Evolutionary conservation across 768 basidiomycete genomes (phyloP).

Genomic region (Boletellus emodensis): DNA sequence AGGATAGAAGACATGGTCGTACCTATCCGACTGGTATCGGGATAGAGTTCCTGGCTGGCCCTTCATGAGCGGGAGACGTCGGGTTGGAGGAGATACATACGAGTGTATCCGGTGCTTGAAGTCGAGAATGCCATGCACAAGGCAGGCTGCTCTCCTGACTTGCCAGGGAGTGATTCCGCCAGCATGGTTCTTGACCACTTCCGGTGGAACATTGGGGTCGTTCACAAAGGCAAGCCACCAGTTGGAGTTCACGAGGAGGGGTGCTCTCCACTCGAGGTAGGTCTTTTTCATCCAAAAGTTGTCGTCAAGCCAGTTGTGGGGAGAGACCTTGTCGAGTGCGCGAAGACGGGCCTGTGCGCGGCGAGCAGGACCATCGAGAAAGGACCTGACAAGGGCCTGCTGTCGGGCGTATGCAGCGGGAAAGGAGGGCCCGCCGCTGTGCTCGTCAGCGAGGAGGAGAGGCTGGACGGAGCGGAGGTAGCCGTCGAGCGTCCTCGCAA

Average conservation of each 20-base stretch:
- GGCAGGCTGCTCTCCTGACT: slow-evolving; percentile 78
- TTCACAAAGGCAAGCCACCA: slow-evolving; percentile 92
- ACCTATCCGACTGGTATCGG: slow-evolving; percentile 73
- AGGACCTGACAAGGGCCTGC: slow-evolving; percentile 17
- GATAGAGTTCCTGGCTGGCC: slow-evolving; percentile 61
- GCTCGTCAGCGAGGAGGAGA: slow-evolving; percentile 71
- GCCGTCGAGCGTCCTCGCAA: slow-evolving; percentile 67
- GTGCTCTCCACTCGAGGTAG: slow-evolving; percentile 84
- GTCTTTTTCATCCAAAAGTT: slow-evolving; percentile 87
- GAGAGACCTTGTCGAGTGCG: slow-evolving; percentile 81
- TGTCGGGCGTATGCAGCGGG: slow-evolving; percentile 20
- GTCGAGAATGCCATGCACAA: slow-evolving; percentile 64
- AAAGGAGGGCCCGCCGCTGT: slow-evolving; percentile 50
- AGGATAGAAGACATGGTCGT: neutral
- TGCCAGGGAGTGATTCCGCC: slow-evolving; percentile 75
- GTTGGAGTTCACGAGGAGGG: slow-evolving; percentile 86
- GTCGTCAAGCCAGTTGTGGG: slow-evolving; percentile 92
- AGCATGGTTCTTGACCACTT: slow-evolving; percentile 22
- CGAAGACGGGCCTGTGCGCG: slow-evolving; percentile 23
- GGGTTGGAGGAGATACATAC: slow-evolving; percentile 39
- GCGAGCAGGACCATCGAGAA: slow-evolving; percentile 8
- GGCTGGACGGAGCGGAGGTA: slow-evolving; percentile 81
- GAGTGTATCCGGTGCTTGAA: slow-evolving; percentile 64
- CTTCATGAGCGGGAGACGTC: slow-evolving; percentile 4
- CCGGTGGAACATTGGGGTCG: slow-evolving; percentile 57